These are phyloP conservation scores for Cryomyces minteri DNA, from an alignment of 495 filamentous ascomycete genomes.

Conservation along the genomic window DNA sequence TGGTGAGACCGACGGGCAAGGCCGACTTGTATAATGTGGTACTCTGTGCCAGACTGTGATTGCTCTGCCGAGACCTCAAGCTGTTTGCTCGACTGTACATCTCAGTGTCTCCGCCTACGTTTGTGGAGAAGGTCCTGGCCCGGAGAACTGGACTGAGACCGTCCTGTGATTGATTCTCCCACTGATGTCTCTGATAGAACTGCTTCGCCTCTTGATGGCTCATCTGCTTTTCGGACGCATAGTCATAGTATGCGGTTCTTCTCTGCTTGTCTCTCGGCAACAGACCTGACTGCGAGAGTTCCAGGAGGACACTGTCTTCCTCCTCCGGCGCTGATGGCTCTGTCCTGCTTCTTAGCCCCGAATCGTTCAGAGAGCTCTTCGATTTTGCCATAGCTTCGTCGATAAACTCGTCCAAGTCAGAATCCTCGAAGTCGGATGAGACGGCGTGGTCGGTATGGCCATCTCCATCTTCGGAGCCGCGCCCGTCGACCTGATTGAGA, in stretches of 20 bases:
- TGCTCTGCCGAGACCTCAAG: slow-evolving; percentile 17
- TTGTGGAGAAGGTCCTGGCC: slow-evolving; percentile 14
- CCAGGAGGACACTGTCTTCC: neutral
- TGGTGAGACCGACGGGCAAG: slow-evolving; percentile 14
- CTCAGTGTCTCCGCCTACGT: slow-evolving; percentile 6
- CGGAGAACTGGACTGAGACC: slow-evolving; percentile 32
- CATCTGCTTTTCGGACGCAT: slow-evolving; percentile 76
- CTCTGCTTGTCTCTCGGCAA: slow-evolving; percentile 57
- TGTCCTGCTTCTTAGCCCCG: too few species aligned
- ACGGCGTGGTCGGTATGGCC: too few species aligned
- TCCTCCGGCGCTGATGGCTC: too few species aligned
- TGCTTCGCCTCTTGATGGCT: slow-evolving; percentile 83
- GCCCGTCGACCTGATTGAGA: too few species aligned
- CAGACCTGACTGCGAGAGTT: slow-evolving; percentile 31
- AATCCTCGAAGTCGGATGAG: too few species aligned
- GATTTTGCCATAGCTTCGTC: too few species aligned
- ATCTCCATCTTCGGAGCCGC: too few species aligned
- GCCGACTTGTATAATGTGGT: slow-evolving; percentile 1
- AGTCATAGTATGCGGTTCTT: slow-evolving; percentile 71
- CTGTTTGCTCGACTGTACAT: slow-evolving; percentile 10
- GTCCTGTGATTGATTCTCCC: slow-evolving; percentile 30
- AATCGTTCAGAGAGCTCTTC: too few species aligned
- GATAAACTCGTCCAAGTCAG: too few species aligned
- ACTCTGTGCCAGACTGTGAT: slow-evolving; percentile 10
- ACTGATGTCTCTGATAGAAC: slow-evolving; percentile 81